phyloP scores from a whole-genome alignment of 345 rosid species.

The Rhizophora apiculata region DNA sequence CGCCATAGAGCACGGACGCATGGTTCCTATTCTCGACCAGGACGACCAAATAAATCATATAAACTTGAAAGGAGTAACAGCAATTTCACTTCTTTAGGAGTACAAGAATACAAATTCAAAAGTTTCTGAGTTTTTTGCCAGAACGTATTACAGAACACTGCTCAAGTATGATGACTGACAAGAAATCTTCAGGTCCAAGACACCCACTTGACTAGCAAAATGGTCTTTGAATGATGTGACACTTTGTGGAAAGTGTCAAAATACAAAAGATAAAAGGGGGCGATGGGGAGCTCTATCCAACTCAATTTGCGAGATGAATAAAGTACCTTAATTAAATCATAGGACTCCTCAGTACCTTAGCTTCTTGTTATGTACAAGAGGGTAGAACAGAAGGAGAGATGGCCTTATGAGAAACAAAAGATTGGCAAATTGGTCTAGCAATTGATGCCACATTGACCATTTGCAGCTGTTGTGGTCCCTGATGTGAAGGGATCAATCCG shows the following conservation, averaged over 20 bases:
- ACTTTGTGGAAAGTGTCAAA: neutral
- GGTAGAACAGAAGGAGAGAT: neutral
- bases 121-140: constrained; percentile 4
- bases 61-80: constrained; percentile 3
- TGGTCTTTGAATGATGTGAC: neutral
- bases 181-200: no score
- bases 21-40: no score
- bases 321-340: constrained; percentile 1
- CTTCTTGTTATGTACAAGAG: constrained; percentile 23
- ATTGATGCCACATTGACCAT: constrained; percentile 58
- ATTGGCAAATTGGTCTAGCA: constrained; percentile 19
- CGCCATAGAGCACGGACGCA: no score
- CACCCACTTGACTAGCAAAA: no score
- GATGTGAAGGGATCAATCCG: constrained; percentile 85
- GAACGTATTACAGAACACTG: constrained; percentile 12
- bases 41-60: no score
- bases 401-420: neutral
- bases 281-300: neutral
- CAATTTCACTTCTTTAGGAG: neutral
- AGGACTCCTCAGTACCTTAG: neutral
- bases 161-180: neutral
- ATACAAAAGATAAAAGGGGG: neutral
- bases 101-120: neutral
- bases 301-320: neutral
- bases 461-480: constrained; percentile 40